Percentiles rank a stretch among this genome's conserved stretches.
Conservation (phyloP, 352 stramenopile genomes). For the Pythium biforme region DNA sequence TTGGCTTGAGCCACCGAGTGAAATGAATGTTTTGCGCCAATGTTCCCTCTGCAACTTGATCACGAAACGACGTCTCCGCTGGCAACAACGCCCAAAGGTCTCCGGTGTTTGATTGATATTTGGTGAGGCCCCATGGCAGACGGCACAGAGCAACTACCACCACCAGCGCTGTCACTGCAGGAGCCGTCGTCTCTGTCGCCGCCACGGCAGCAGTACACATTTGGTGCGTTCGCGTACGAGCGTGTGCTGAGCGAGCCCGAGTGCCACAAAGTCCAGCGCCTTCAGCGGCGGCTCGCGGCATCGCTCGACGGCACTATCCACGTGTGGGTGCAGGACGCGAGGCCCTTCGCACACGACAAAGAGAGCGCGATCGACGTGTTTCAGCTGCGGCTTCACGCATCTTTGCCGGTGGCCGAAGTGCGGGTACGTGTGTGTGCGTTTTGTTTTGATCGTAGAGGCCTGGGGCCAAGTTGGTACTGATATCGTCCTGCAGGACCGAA, state of each 20-base stretch:
- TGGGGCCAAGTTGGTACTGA: no score
- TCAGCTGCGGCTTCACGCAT: conserved; percentile 38
- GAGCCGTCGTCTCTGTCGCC: not conserved
- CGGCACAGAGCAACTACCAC: not conserved
- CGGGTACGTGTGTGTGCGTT: conserved; percentile 15
- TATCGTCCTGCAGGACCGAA: conserved; percentile 29
- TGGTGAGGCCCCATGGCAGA: not conserved
- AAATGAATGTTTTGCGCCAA: no score
- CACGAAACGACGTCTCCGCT: conserved; percentile 24
- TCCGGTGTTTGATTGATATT: not conserved
- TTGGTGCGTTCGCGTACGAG: conserved; percentile 38
- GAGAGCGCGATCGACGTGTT: conserved; percentile 45
- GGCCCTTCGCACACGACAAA: conserved; percentile 42
- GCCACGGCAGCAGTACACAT: not conserved
- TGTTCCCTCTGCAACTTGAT: conserved; percentile 19
- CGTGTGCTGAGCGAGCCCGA: conserved; percentile 40
- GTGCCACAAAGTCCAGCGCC: conserved; percentile 37
- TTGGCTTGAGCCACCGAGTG: no score
- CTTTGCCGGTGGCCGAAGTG: conserved; percentile 46
- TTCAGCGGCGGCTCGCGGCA: conserved; percentile 16
- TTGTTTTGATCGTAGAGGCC: no score
- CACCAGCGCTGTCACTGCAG: not conserved
- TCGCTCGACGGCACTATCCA: conserved; percentile 42
- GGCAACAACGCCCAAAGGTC: not conserved
- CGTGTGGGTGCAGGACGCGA: conserved; percentile 61